Evolutionary conservation across 805 yeast genomes (phyloP).

Genomic region (Kluyveromyces lactis): DNA sequence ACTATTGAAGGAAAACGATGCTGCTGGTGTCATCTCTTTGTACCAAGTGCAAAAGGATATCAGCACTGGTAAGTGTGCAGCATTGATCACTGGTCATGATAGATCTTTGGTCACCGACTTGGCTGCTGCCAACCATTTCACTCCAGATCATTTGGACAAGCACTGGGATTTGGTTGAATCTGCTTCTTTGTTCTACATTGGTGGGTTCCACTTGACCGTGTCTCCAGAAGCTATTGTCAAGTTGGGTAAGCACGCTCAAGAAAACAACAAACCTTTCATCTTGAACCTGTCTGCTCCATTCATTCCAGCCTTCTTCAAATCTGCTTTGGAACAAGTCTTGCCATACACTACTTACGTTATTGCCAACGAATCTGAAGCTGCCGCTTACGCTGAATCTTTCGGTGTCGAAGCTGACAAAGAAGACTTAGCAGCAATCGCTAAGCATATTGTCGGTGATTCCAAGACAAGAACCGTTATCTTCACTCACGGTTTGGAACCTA

Average conservation of each 20-base stretch:
- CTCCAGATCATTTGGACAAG: conserved; percentile 74
- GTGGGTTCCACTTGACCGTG: conserved; percentile 99
- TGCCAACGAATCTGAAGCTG: conserved; percentile 97
- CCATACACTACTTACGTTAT: conserved; percentile 88
- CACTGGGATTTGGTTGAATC: conserved; percentile 81
- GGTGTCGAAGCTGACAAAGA: conserved; percentile 39
- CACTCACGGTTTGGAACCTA: conserved; percentile 93
- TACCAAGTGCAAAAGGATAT: conserved; percentile 71
- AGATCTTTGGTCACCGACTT: conserved; percentile 93
- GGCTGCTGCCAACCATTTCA: conserved; percentile 97
- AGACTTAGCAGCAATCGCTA: conserved; percentile 72
- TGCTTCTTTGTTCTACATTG: conserved; percentile 82
- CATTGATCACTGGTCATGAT: conserved; percentile 76
- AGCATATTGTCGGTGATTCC: conserved; percentile 50
- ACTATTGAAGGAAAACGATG: conserved; percentile 71
- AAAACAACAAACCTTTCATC: conserved; percentile 63
- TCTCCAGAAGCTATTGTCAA: conserved; percentile 88
- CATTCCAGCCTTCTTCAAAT: conserved; percentile 92
- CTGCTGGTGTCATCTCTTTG: conserved; percentile 80
- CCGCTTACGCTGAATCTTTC: conserved; percentile 84
- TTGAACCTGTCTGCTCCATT: conserved; percentile 95
- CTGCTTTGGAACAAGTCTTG: conserved; percentile 65
- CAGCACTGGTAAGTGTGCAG: conserved; percentile 98
- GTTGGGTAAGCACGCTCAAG: conserved; percentile 89
- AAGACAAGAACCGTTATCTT: conserved; percentile 82